Evolutionary conservation across 1,284 basidiomycete species (phyloP), one percentile per base, ranked within the genome.

Genomic region (Taiwanofungus camphoratus): DNA sequence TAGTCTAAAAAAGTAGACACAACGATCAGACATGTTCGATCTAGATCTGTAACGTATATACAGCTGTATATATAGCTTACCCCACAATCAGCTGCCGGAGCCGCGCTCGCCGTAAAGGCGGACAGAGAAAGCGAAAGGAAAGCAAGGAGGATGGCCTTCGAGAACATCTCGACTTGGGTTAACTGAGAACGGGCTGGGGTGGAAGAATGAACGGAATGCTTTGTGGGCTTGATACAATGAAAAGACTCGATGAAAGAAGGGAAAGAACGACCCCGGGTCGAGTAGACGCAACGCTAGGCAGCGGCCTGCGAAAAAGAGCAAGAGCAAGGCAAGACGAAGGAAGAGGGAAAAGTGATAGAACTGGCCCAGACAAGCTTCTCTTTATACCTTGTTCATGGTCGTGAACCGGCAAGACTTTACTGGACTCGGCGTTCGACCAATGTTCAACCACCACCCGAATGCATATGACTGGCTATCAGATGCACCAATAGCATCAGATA

Each of bases 181-280:
- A 41, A 42, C 24, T 42, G 47, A 52, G 46, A 51, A 42, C 41
- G 42, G 52, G 49, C 52, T 31, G 47, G 54, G 52, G 41, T 23
- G 43, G 52, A 52, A 31, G 49, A 58, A 53, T 44, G 54, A 59
- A 58, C 46, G 52, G 41, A 38, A 45, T 51, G 56, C 54, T 49
- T 48, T 52, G 51, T 46, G 51, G 54, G 57, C 55, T 54, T 49
- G 44, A 52, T 27, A 16, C 36, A 31, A 45, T 36, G 36, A 50
- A 45, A 37, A 42, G 31, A 49, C 33, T 46, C 41, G 45, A 42
- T 36, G 42, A 39, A 27, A 36, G 38, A 41, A 46, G 33, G 52
- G 47, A 48, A 40, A 49, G 52, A 57, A 58, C 59, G 62, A 64
- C 61, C 56, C 62, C 62, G 58, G 65, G 57, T 61, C 62, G 54